Conservation (phyloP, 331 rosid genomes). For the Acacia pycnantha region DNA sequence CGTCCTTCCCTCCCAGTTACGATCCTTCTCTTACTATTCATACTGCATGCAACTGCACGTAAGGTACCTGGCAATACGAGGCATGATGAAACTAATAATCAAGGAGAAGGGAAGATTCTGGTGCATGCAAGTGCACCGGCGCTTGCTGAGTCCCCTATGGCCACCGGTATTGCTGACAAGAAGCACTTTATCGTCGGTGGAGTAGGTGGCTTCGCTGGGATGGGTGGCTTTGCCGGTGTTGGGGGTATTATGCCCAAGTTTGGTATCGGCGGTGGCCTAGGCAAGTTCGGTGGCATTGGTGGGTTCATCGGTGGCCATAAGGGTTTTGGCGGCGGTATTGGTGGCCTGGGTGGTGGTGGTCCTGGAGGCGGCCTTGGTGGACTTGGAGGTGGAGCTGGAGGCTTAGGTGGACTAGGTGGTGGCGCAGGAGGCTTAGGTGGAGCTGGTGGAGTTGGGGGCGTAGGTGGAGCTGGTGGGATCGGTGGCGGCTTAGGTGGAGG, state of each 20-base stretch:
- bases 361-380: constrained; percentile 36
- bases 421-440: not conserved
- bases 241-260: constrained; percentile 39
- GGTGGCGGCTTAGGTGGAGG: not conserved
- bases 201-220: no score
- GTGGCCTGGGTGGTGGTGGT: constrained; percentile 33
- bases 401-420: not conserved
- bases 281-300: constrained; percentile 33
- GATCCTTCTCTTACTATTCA: constrained; percentile 28
- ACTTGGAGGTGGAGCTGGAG: not conserved
- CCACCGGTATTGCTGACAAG: constrained; percentile 44
- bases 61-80: constrained; percentile 33
- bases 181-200: constrained; percentile 64
- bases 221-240: constrained; percentile 43
- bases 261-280: constrained; percentile 29
- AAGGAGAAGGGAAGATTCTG: constrained; percentile 18
- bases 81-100: not conserved
- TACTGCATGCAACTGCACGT: constrained; percentile 58
- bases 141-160: constrained; percentile 2
- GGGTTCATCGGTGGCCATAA: not conserved
- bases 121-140: constrained; percentile 42
- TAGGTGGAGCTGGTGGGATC: not conserved
- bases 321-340: constrained; percentile 36
- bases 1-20: constrained; percentile 26
- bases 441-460: not conserved